Evolutionary conservation across 2,329 filamentous ascomycete species (phyloP).

Genomic region (Stemphylium vesicarium): DNA sequence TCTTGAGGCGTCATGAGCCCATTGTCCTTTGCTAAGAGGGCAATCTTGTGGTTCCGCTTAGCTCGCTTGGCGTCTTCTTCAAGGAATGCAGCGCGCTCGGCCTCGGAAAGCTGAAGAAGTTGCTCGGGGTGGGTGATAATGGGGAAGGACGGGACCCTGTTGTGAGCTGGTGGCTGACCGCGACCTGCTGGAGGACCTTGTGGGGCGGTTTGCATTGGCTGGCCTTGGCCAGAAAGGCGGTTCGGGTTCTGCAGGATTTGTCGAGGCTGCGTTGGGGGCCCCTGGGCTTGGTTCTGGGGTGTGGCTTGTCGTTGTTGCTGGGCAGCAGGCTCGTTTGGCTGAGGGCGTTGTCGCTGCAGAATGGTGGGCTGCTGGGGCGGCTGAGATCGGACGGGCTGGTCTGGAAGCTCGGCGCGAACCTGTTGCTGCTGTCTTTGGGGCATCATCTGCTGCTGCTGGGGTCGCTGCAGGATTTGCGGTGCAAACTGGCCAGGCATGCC

Average conservation of each 20-base stretch:
- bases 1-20: slow-evolving; percentile 98
- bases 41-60: slow-evolving; percentile 98
- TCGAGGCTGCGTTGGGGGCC: slow-evolving; percentile 59
- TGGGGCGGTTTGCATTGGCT: slow-evolving; percentile 44
- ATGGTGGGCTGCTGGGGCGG: slow-evolving; percentile 43
- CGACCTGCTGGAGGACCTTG: slow-evolving; percentile 38
- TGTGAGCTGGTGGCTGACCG: slow-evolving; percentile 45
- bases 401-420: slow-evolving; percentile 54
- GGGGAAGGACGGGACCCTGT: slow-evolving; percentile 57
- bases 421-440: slow-evolving; percentile 47
- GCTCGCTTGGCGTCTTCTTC: slow-evolving; percentile 92
- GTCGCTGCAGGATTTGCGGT: slow-evolving; percentile 58
- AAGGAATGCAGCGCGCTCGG: slow-evolving; percentile 82
- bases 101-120: slow-evolving; percentile 77
- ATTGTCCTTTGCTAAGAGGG: slow-evolving; percentile 89
- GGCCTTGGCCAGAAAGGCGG: slow-evolving; percentile 58
- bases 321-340: slow-evolving; percentile 23
- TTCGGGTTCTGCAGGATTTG: slow-evolving; percentile 84
- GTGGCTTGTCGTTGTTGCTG: slow-evolving; percentile 37
- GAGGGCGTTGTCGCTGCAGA: slow-evolving; percentile 44
- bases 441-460: slow-evolving; percentile 47
- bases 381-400: slow-evolving; percentile 38
- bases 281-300: slow-evolving; percentile 49
- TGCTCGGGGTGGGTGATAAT: slow-evolving; percentile 74
- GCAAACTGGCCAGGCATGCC: slow-evolving; percentile 53